A percentile compares a stretch with the other conserved stretches of the same genome.
These are phyloP conservation scores for Haplographium delicatum DNA, from an alignment of 495 filamentous ascomycete genomes.

Conservation along the genomic window DNA sequence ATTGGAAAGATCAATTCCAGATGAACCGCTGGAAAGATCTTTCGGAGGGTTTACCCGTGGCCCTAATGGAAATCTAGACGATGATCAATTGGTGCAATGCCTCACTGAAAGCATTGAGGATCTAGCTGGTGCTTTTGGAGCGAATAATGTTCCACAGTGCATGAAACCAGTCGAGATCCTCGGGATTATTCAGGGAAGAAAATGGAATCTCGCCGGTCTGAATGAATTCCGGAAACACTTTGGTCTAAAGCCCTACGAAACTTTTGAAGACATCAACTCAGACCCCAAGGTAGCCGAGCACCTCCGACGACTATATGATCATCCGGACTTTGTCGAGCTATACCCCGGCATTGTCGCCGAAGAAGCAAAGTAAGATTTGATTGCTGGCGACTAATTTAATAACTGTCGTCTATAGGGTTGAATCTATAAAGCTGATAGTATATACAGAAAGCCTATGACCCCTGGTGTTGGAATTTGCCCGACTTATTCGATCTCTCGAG, in stretches of 20 bases:
- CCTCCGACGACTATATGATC: constrained; percentile 69
- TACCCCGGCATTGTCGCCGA: constrained; percentile 79
- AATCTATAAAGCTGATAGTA: too few species aligned
- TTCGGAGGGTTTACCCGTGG: constrained; percentile 59
- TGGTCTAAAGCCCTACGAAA: constrained; percentile 64
- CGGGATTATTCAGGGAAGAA: constrained; percentile 77
- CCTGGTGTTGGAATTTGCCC: constrained; percentile 77
- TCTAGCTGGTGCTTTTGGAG: constrained; percentile 56
- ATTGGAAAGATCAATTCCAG: constrained; percentile 52
- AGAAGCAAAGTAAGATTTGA: constrained; percentile 65
- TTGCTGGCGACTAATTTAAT: too few species aligned
- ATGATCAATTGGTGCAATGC: constrained; percentile 64
- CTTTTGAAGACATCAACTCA: constrained; percentile 80
- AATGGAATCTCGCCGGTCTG: constrained; percentile 73
- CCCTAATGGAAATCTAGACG: constrained; percentile 54
- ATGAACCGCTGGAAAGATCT: constrained; percentile 56
- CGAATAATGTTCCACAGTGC: constrained; percentile 63
- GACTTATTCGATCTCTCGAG: constrained; percentile 74
- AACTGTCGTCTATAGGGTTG: too few species aligned
- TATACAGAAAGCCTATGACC: too few species aligned
- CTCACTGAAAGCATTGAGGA: constrained; percentile 65
- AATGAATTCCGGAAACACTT: constrained; percentile 88
- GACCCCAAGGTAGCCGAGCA: constrained; percentile 68
- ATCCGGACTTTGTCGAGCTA: constrained; percentile 75
- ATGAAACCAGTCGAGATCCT: constrained; percentile 75